Evolutionary conservation across 257 asterid species (phyloP), one percentile per base, ranked within the genome.

Genomic region (Solanum gandarillasii): DNA sequence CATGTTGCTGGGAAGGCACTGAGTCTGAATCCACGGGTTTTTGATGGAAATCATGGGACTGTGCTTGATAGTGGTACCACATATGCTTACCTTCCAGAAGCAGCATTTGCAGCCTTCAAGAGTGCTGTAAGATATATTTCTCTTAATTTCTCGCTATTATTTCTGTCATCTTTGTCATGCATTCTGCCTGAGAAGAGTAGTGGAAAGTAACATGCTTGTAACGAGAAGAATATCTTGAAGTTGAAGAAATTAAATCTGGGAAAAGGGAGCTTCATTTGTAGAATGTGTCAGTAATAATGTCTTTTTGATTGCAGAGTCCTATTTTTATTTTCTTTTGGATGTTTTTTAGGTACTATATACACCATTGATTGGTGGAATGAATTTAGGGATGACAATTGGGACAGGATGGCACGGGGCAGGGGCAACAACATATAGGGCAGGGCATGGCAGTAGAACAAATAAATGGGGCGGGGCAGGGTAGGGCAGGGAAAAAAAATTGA

Each of bases 41-140:
- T 97, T 90, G 98, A 97, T 92, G 96, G 96, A 67, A 96, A 95
- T 88, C 98, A 95, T 88, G 99, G 99, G 90, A 93, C 95, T 34
- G 97, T 96, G 76, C 94, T 97, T 88, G 99, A 97, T 91, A 97
- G 99, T 65, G 99, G 99, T 87, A 97, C 99, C 88, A 97, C 99
- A 86, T 97, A 96, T 92, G 99, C 99, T 83, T 97, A 96, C 92
- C 93, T 96, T 87, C 99, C 99, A 9, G 97, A 96, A 92, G 92
- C 86, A 83, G 99, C 99, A 89, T 97, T 97, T 91, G 79, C n/a
- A 85, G 94, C 97, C 84, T 94, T 97, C 83, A 97, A 95, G 90
- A 92, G 90, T 90, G 96, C 99, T 41, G 99, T 97, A 94, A 93
- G 98, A 89, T 90, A 90, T 74, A 89, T 60, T 48, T 85, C 38